Percentiles rank a stretch among this genome's conserved stretches.
phyloP scores from a whole-genome alignment of 2,329 filamentous ascomycete genomes.

The Pestalotiopsis fici region DNA sequence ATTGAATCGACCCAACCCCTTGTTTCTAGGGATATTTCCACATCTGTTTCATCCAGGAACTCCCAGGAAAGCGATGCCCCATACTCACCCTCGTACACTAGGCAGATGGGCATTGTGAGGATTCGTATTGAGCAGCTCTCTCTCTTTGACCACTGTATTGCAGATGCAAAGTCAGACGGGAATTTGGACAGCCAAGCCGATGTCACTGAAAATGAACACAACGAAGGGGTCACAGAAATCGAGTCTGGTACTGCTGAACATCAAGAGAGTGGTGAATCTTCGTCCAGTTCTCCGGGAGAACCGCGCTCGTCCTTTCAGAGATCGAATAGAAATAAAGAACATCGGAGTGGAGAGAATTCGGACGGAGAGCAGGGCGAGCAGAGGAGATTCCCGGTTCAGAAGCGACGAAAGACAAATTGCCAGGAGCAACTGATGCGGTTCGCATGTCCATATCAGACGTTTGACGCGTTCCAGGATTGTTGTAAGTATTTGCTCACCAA shows the following conservation, averaged over 20 bases:
- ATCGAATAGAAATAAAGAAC: background rate
- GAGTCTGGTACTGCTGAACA: no score
- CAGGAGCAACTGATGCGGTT: background rate
- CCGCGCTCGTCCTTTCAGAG: no score
- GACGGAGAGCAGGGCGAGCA: background rate
- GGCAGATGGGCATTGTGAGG: background rate
- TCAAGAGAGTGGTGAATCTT: no score
- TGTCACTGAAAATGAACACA: background rate
- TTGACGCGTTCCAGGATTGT: slow-evolving; percentile 8
- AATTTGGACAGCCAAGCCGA: background rate
- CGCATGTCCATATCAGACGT: slow-evolving; percentile 13
- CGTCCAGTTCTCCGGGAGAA: no score
- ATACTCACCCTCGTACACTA: background rate
- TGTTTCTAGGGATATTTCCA: background rate
- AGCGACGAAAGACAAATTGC: background rate
- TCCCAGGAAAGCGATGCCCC: background rate
- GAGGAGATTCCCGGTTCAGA: background rate
- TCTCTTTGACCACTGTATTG: background rate
- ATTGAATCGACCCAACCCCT: background rate
- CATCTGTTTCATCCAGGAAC: background rate
- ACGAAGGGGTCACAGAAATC: background rate
- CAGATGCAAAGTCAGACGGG: background rate
- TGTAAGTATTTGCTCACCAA: background rate
- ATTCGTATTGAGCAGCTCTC: background rate
- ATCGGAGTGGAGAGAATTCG: background rate